Percentiles rank a stretch among this genome's conserved stretches.
phyloP scores from a whole-genome alignment of 768 basidiomycete genomes.

The Boletus subparvulus region DNA sequence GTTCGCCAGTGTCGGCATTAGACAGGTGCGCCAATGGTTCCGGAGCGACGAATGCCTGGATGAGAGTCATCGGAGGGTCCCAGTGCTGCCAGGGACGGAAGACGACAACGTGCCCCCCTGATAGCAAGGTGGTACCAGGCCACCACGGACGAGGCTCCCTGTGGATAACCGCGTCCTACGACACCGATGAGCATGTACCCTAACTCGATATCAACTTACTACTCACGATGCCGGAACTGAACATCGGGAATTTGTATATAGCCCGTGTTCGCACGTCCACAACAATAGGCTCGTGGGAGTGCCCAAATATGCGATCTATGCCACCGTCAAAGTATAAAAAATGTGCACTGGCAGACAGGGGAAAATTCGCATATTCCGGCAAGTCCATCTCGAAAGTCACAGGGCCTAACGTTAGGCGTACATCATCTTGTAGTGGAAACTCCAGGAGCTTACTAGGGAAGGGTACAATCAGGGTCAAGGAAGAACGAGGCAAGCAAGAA shows the following conservation, averaged over 20 bases:
- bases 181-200: neutral
- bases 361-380: constrained; percentile 16
- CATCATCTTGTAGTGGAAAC: constrained; percentile 16
- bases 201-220: neutral
- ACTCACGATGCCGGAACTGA: constrained; percentile 17
- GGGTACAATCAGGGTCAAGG: constrained; percentile 1
- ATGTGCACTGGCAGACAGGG: constrained; percentile 11
- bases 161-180: constrained; percentile 4
- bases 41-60: constrained; percentile 20
- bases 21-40: neutral
- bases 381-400: constrained; percentile 17
- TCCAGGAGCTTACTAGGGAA: constrained; percentile 23
- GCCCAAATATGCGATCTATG: constrained; percentile 12
- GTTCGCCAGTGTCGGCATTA: neutral
- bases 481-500: neutral
- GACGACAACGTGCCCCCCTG: constrained; percentile 12
- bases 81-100: constrained; percentile 11
- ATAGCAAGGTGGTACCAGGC: constrained; percentile 14
- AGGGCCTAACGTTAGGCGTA: constrained; percentile 13
- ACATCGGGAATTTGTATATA: constrained; percentile 18
- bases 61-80: constrained; percentile 10
- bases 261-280: constrained; percentile 17
- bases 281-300: constrained; percentile 11
- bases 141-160: constrained; percentile 1
- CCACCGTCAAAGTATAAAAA: constrained; percentile 21